Base-by-base conservation (phyloP, 768 basidiomycete species). In the Dictyophora rubrovolvata region DNA sequence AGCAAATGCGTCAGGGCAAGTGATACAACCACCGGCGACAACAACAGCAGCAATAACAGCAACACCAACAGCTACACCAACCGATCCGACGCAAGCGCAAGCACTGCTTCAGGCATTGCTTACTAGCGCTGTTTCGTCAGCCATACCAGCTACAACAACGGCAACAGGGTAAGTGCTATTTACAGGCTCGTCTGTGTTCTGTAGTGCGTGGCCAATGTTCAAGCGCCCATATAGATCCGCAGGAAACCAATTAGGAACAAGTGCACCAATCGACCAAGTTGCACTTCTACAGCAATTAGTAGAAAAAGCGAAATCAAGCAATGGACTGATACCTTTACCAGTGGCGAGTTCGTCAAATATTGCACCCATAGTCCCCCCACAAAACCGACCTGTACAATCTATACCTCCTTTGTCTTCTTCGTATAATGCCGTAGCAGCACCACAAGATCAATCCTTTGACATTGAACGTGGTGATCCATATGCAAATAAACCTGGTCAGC, bases 251-350 rank as follows among this genome's bases (percentile, higher is more conserved):
- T 81, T 73, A 81, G 67, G 69, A 61, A 66, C 81, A 83, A 86
- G 82, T 66, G 80, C 70, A 6, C 65, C 81, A 65, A 70, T 79
- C 54, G 72, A 75, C 61, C 86, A 86, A 68, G 73, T 91, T 57
- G 83, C 85, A 52, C 74, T 88, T 63, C 74, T 93, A 65, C 87
- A 89, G 67, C 88, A 89, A 68, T 77, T 91, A 68, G 78, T 87
- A 55, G 81, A 83, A 65, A 79, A 80, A 65, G 80, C 84, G 47
- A 61, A 76, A 72, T 61, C 68, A 69, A 46, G 69, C 65, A 64
- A 75, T 69, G 42, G 12, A 12, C n/a, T n/a, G n/a, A n/a, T 42
- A 42, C 42, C 42, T 42, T 12, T 12, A 42, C 42, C 42, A 42
- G 42, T 12, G 14, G 12, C 42, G 42, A 42, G 54, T 33, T 34